These are phyloP conservation scores for Gilbertella persicaria DNA, from an alignment of 371 early-diverging fungal genomes.

Conservation along the genomic window DNA sequence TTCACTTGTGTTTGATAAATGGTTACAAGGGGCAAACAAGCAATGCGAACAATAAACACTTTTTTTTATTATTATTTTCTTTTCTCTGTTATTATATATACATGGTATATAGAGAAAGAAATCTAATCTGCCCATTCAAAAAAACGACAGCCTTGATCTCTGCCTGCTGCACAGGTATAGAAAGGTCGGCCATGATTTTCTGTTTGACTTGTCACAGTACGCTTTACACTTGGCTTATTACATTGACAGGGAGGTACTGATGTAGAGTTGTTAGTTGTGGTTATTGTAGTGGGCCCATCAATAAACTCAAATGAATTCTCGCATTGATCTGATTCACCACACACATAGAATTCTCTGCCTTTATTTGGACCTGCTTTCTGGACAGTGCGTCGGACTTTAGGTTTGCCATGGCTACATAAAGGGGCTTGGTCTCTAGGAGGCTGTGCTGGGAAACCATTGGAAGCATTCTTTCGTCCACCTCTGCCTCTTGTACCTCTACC, in stretches of 20 bases:
- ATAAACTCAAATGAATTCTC: constrained; percentile 31
- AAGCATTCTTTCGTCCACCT: not conserved
- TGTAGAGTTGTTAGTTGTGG: too few species aligned
- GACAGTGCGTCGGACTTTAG: constrained; percentile 42
- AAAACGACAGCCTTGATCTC: constrained; percentile 11
- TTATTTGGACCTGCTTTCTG: constrained; percentile 65
- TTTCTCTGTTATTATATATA: too few species aligned
- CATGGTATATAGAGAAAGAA: too few species aligned
- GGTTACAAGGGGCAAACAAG: constrained; percentile 78
- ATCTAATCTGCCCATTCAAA: constrained; percentile 23
- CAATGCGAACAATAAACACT: constrained; percentile 57
- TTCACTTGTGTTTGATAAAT: constrained; percentile 81
- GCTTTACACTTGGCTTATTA: constrained; percentile 36
- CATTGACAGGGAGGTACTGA: constrained; percentile 58
- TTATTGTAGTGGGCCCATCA: constrained; percentile 21
- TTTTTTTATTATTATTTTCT: not conserved
- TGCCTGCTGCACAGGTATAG: constrained; percentile 40
- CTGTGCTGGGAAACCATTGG: not conserved
- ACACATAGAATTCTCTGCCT: constrained; percentile 56
- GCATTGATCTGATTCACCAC: constrained; percentile 18
- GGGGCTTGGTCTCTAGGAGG: constrained; percentile 1
- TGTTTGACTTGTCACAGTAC: constrained; percentile 39
- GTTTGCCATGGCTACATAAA: constrained; percentile 42
- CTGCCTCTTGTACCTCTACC: not conserved
- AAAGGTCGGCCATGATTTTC: constrained; percentile 51